Conservation (phyloP, 176 grass and related monocot genomes). For the Bromus sterilis region DNA sequence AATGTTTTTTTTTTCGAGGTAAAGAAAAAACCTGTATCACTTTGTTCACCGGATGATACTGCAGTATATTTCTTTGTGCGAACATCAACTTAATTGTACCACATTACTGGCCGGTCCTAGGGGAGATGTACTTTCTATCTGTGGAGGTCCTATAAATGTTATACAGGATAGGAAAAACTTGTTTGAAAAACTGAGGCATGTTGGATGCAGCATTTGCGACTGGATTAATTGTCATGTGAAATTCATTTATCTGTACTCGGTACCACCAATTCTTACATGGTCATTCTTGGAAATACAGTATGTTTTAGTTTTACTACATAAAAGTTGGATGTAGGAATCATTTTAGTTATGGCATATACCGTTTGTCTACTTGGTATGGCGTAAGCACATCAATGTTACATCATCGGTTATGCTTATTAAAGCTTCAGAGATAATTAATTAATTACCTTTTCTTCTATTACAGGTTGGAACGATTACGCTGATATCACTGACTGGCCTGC, state of each 20-base stretch:
- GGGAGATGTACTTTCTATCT: background rate
- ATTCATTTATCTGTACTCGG: background rate
- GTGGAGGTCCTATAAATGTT: background rate
- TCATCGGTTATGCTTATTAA: background rate
- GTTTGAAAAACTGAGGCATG: background rate
- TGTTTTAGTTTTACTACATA: too few relatives aligned
- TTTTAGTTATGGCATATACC: background rate
- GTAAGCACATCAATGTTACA: background rate
- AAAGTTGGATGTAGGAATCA: background rate
- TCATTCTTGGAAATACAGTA: background rate
- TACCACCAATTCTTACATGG: background rate
- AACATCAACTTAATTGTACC: background rate
- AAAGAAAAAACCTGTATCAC: too few relatives aligned
- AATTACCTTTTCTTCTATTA: background rate
- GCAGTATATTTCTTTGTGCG: background rate
- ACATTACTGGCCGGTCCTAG: background rate
- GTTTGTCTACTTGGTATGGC: background rate
- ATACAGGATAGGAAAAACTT: background rate
- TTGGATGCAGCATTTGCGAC: background rate
- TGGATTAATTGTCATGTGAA: background rate
- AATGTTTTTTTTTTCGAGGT: too few relatives aligned
- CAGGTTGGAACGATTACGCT: slow-evolving; percentile 72
- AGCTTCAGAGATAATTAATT: background rate
- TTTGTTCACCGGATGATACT: background rate
- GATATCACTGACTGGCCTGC: slow-evolving; percentile 58